Conservation (phyloP, 768 basidiomycete species). For the Rhodocollybia butyracea region DNA sequence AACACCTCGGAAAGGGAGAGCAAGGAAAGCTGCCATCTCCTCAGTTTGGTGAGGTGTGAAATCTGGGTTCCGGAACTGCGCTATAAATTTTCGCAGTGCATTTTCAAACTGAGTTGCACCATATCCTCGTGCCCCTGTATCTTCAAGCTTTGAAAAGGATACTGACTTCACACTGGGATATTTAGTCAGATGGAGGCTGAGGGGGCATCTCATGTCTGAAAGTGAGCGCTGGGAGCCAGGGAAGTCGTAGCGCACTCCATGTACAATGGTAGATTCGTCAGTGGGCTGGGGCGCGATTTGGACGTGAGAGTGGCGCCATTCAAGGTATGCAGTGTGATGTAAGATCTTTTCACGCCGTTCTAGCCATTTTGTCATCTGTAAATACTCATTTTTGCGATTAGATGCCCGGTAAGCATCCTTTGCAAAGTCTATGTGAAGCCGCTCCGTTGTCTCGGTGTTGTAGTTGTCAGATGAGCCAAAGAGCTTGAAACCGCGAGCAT, state of each 20-base stretch:
- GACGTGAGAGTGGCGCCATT: not conserved
- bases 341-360: not conserved
- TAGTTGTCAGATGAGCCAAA: constrained; percentile 24
- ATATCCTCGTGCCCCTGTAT: not conserved
- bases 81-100: not conserved
- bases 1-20: not conserved
- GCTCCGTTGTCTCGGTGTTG: constrained; percentile 23
- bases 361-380: constrained; percentile 10
- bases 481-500: constrained; percentile 13
- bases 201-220: not conserved
- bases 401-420: constrained; percentile 19
- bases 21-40: not conserved
- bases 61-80: not conserved
- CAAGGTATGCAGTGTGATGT: not conserved
- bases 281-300: not conserved
- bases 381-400: constrained; percentile 25
- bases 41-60: not conserved
- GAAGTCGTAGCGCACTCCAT: not conserved
- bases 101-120: not conserved
- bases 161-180: not conserved
- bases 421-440: constrained; percentile 18
- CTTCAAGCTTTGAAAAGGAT: not conserved
- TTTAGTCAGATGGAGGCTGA: not conserved
- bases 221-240: not conserved
- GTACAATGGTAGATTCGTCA: no score